Evolutionary conservation across 805 yeast genomes (phyloP), one percentile per base, ranked within the genome.

Genomic region (Clavispora santaluciae): DNA sequence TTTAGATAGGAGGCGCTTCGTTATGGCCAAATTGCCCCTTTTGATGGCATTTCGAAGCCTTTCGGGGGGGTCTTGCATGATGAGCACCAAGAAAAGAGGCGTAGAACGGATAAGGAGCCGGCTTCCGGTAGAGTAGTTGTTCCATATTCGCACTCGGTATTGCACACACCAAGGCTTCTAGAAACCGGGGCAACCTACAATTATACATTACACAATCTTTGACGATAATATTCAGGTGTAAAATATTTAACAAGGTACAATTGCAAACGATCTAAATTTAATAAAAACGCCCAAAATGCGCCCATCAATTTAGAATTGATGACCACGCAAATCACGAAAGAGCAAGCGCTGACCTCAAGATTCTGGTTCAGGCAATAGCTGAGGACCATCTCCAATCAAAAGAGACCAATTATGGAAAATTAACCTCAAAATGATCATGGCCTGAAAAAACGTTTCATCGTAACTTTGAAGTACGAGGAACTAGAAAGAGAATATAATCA

Each of bases 21-120:
- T 88, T 11, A 83, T 79, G 25, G 77, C 68, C 16, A 76, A 64
- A 44, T 82, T 80, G 38, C 87, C 89, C 25, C 70, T 70, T 5
- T 70, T 64, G 17, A 88, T 72, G 2, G 93, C 88, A 38, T 70
- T 70, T 37, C 95, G 75, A n/a, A 87, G 73, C 40, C 95, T 65
- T 12, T 64, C 56, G 24, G 81, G 65, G 2, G 88, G 85, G 42
- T 83, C 88, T 17, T 69, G 63, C 83, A 80, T 80, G 36, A 17
- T 20, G 18, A 18, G n/a, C 38, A 28, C 31, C 9, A n/a, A 20
- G 17, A 18, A 7, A 8, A 15, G 9, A 28, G 12, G 11, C 31
- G 20, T 28, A 15, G 18, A 15, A 15, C 31, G 4, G 20, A 15
- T 13, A 26, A 28, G 31, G 12, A n/a, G 12, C 10, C 31, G 20